Evolutionary conservation across 306 rosid genomes (phyloP).

Genomic region (Prinsepia uniflora): DNA sequence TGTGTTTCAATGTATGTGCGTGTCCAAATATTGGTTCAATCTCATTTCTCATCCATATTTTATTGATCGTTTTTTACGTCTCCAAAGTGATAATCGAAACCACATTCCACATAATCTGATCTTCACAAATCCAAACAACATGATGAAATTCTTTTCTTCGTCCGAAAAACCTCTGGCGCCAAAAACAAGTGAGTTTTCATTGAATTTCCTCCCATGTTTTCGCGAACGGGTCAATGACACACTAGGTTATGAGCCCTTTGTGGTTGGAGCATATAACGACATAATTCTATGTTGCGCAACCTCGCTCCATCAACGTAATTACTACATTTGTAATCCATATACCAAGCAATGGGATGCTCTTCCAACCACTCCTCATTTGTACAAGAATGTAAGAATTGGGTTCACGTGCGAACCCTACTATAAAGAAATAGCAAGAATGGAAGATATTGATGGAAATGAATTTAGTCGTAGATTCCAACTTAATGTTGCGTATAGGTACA

Average conservation of each 20-base stretch:
- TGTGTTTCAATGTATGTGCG: neutral
- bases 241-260: neutral
- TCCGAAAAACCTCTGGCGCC: neutral
- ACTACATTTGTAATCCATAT: conserved; percentile 1
- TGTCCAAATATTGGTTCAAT: neutral
- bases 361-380: neutral
- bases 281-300: neutral
- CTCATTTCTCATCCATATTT: neutral
- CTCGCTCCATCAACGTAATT: neutral
- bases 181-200: neutral
- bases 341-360: neutral
- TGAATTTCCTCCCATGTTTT: neutral
- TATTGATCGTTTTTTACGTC: neutral
- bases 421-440: neutral
- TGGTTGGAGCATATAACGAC: neutral
- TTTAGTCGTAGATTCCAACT: neutral
- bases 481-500: neutral
- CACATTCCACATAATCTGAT: neutral
- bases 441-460: neutral
- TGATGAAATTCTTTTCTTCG: neutral
- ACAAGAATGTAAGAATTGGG: neutral
- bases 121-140: neutral
- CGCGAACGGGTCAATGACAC: neutral
- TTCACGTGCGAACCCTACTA: conserved; percentile 1
- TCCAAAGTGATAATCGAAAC: neutral